Percentiles rank a stretch among this genome's conserved stretches.
Conservation (phyloP, 306 rosid species). For the Abrus pulchellus region DNA sequence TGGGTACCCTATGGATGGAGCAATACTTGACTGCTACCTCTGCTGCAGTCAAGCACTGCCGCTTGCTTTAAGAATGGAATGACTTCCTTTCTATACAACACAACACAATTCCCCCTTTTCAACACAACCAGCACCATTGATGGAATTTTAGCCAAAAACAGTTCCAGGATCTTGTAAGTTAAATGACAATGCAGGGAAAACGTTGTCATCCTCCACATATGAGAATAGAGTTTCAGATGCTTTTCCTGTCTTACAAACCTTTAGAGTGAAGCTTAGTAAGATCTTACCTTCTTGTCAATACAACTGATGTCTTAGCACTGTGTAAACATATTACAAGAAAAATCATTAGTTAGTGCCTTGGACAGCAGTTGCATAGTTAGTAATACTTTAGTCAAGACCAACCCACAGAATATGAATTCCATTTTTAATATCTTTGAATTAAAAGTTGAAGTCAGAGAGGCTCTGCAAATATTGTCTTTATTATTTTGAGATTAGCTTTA, state of each 20-base stretch:
- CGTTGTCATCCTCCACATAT: constrained; percentile 1
- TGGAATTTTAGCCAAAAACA: constrained; percentile 10
- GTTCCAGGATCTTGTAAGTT: constrained; percentile 3
- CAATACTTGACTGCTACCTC: background rate
- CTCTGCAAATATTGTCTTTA: background rate
- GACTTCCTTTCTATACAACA: constrained; percentile 22
- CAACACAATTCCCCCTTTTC: background rate
- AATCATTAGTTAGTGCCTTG: constrained; percentile 1
- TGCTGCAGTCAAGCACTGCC: background rate
- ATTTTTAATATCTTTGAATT: background rate
- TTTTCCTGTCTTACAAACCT: background rate
- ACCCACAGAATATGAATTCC: background rate
- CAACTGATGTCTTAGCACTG: constrained; percentile 1
- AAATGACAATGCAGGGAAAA: constrained; percentile 1
- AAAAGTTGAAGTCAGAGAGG: constrained; percentile 9
- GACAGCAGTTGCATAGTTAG: constrained; percentile 16
- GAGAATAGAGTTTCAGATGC: background rate
- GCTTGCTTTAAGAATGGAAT: constrained; percentile 3
- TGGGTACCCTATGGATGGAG: constrained; percentile 3
- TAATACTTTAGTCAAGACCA: background rate
- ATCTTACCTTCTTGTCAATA: background rate
- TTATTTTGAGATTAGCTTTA: constrained; percentile 7
- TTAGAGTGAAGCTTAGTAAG: background rate
- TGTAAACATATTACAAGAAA: background rate
- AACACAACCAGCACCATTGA: background rate